Conservation (phyloP, 2,329 filamentous ascomycete genomes). For the Phaeosphaeriaceae sp. region DNA sequence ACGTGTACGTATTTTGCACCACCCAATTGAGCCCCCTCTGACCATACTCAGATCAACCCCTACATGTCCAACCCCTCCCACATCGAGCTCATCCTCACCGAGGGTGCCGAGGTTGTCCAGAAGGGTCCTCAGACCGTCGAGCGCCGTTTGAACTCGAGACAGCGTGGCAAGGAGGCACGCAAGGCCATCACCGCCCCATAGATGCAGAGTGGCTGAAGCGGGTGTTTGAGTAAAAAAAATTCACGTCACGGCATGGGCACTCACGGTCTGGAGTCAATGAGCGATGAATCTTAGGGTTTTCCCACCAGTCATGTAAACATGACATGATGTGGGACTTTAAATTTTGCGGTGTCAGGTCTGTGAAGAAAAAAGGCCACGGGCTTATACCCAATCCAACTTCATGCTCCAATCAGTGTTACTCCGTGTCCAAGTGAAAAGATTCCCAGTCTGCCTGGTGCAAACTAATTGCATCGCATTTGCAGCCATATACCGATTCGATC, state of each 20-base stretch:
- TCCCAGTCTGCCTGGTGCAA: background rate
- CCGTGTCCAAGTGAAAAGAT: too few species aligned
- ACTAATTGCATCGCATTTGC: background rate
- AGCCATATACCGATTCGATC: too few species aligned
- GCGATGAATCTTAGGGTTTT: conserved; percentile 51
- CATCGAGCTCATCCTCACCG: conserved; percentile 99
- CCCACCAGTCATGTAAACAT: conserved; percentile 48
- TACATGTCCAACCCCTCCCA: conserved; percentile 99
- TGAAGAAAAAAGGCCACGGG: conserved; percentile 45
- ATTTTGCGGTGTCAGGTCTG: conserved; percentile 49
- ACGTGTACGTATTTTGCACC: conserved; percentile 76
- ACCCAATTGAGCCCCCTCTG: conserved; percentile 11
- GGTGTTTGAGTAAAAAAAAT: conserved; percentile 33
- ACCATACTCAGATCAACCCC: conserved; percentile 84
- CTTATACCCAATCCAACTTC: conserved; percentile 35
- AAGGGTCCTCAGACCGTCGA: conserved; percentile 75
- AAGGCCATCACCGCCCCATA: conserved; percentile 68
- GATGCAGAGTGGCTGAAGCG: conserved; percentile 18
- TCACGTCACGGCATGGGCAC: conserved; percentile 41
- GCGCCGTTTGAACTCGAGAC: conserved; percentile 85
- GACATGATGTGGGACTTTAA: conserved; percentile 48
- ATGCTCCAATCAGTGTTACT: conserved; percentile 3
- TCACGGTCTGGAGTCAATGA: conserved; percentile 51
- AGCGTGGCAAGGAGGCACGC: conserved; percentile 77
- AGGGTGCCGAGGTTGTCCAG: conserved; percentile 93